Evolutionary conservation across 225 moss, liverwort and hornwort genomes (phyloP), one percentile per base, ranked within the genome.

Genomic region (Takakia lepidozioides): DNA sequence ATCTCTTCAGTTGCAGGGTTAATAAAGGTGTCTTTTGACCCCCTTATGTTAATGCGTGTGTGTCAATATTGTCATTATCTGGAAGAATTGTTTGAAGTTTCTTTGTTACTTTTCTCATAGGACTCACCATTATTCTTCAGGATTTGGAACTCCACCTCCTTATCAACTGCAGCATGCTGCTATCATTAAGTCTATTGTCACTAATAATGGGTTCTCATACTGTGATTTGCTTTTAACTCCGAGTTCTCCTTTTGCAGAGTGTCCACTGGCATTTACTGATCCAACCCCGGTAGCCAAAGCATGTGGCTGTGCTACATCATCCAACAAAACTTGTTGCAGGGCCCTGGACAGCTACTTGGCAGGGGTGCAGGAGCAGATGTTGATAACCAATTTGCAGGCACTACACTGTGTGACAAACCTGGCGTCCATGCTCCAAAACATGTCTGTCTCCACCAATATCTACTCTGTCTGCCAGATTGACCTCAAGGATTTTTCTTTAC

Each of bases 371-470:
- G 78, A 79, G 50, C 93, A 93, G 63, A 93, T 93, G 93, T 65
- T 93, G 35, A 84, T 93, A 47, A 93, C 93, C 17, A 93, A 93
- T 60, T 63, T 85, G 56, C 93, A 93, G 69, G 86, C 93, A 13
- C 83, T 83, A 27, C 85, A 73, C 38, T 93, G 93, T 60, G 86
- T 86, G 56, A 78, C 81, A 23, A 59, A 49, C 21, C 71, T 93
- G 47, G 75, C 78, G 45, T 62, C 58, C 19, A 61, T 62, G 25
- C 73, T 93, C 56, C 88, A 88, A 66, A 66, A 55, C 16, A 71
- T 78, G 32, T 69, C 73, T 18, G 93, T 93, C 22, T 81, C 76
- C 45, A 58, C 72, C 22, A 77, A 93, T 57, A 64, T 93, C 19
- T 93, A 86, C 58, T 59, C 86, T 15, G 68, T 85, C 46, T 93